Base-by-base conservation (phyloP, 768 basidiomycete species). In the Kwoniella shandongensis region DNA sequence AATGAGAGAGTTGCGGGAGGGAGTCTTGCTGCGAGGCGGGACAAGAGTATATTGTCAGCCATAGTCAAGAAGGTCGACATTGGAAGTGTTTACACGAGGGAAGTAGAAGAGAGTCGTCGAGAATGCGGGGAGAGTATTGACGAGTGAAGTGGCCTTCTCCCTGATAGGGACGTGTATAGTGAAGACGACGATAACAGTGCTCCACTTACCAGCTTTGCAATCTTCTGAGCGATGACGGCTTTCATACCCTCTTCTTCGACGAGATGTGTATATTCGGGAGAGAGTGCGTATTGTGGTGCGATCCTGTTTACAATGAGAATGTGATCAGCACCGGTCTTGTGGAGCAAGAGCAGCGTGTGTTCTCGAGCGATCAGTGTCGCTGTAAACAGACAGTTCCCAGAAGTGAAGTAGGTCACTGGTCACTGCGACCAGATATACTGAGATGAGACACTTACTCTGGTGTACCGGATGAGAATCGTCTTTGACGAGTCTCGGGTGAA, bases 221-320 rank as follows among this genome's bases (percentile, higher is more conserved):
- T 46, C 44, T 53, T 52, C 36, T 52, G 51, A 11, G 57, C 51
- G 27, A 59, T 52, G 0, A 59, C 57, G 8, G 35, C 35, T 4
- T 54, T 36, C 51, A 59, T 46, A 17, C 51, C 57, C 8, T 44
- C 50, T 35, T 54, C 45, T 29, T 59, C 57, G 18, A 54, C 46
- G 25, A 59, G 39, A 27, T 59, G 57, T 4, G 40, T 23, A 26
- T 47, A 59, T 27, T 59, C 44, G 11, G 44, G 36, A 1, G 47
- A 50, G 2, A 59, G 26, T 4, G 57, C 17, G 35, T 58, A 58
- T 47, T 50, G 27, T 13, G 18, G 13, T 7, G 48, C 23, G n/a
- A 22, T 17, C 32, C 22, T 12, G 15, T 30, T 30, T 8, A 46
- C 11, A 23, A 5, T 46, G 23, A 46, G 15, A 15, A 23, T 20